Evolutionary conservation across 352 stramenopile species (phyloP), one percentile per base, ranked within the genome.

Genomic region (Peronospora farinosa): DNA sequence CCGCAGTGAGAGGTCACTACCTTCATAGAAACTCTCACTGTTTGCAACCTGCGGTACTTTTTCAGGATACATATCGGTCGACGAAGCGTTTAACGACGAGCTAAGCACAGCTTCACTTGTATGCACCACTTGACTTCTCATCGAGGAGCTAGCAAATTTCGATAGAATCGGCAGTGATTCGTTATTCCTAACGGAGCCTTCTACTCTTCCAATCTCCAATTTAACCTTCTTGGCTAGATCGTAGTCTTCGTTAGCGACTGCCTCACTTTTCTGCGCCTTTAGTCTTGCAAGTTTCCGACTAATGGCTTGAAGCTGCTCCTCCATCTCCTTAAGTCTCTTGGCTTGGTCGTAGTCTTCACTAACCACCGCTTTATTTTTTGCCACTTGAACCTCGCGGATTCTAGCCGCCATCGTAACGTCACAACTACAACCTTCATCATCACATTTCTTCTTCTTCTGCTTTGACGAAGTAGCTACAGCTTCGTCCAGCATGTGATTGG

Each of bases 261-360:
- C 90, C 31, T 95, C 74, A 48, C 69, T 69, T 55, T 97, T 97
- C 37, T 88, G 80, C 3, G 73, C 61, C 38, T 96, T 85, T 0
- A 97, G 68, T 8, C 84, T 67, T 9, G 88, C 81, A 33, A 97
- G 68, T 56, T 96, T 74, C 27, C 92, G 56, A 1, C 91, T 90
- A 40, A 95, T 66, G 36, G 70, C 91, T 60, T 97, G 97, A 37
- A 97, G 68, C 44, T 95, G 72, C 47, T 96, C 90, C 42, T 93
- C 82, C 67, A 86, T 78, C 25, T 73, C 64, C 59, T 93, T 93
- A 7, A 93, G 66, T 19, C 73, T 59, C 41, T 93, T 93, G 10
- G 82, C 82, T 51, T 89, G 78, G 47, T 96, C 85, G 55, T 96
- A 97, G 65, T 97, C 88, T 51, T 97, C 92, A 21, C 74, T 73